Base-by-base conservation (phyloP, 108 stramenopile genomes). In the Cylindrotheca fusiformis region DNA sequence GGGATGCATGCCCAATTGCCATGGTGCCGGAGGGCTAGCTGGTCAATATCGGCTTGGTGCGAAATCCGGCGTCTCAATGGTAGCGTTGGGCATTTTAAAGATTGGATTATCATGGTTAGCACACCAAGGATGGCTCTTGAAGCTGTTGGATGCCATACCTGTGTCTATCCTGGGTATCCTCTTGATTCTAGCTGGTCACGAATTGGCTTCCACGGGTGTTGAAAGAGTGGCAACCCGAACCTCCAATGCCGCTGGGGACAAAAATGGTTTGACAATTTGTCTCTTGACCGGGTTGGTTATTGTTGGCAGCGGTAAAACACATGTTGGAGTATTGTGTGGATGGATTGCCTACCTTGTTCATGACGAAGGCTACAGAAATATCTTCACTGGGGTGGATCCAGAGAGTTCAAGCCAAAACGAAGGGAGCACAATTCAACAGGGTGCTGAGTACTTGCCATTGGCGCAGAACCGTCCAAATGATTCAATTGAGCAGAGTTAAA, bases 11-110 rank as follows among this genome's bases (percentile, higher is more conserved):
- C 93, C 93, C 4, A 81, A 76, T 59, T 94, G 93, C 62, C 93
- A 94, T 64, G 93, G 93, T 21, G 93, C 93, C 18, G 93, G 93
- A 23, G 93, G 93, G 25, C 68, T 94, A 33, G 93, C 93, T 0
- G 93, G 82, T 22, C 93, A 94, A 63, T 80, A 89, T 74, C 68
- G 83, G 19, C 78, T 94, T 32, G 93, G 93, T 2, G 93, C 93
- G 0, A 72, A 86, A 32, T 78, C 77, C 52, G 93, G 93, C 26
- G 70, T 90, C 0, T 84, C 88, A n/a, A 78, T 94, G 24, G 75
- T 86, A 3, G 41, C 88, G 31, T 69, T 94, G 50, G 93, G 93
- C 1, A 2, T 68, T 14, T 27, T 68, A 20, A 94, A 94, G 62
- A 72, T 91, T 20, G 21, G 66, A 0, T 48, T 94, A 48, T 81